Evolutionary conservation across 305 asterid species (phyloP).

Genomic region (Fraxinus nigra): DNA sequence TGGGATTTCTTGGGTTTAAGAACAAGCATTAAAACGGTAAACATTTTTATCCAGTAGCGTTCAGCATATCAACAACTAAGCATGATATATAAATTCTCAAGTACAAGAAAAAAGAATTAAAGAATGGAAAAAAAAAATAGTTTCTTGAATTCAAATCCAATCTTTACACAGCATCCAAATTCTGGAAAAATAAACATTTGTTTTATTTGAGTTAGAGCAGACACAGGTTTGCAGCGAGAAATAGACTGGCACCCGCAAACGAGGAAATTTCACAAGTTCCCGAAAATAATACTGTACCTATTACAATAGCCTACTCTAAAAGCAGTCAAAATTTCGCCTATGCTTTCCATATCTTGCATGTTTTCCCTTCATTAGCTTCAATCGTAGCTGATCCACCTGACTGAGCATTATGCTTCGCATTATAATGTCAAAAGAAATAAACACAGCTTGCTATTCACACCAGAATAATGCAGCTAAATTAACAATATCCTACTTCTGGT

Average conservation of each 20-base stretch:
- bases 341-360: conserved; percentile 39
- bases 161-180: conserved; percentile 25
- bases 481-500: conserved; percentile 19
- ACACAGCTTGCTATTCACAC: conserved; percentile 28
- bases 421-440: conserved; percentile 10
- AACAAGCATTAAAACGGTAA: not conserved
- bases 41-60: not conserved
- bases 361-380: conserved; percentile 26
- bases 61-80: not conserved
- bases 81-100: not conserved
- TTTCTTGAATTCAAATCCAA: conserved; percentile 22
- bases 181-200: conserved; percentile 8
- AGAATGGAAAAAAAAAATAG: conserved; percentile 1
- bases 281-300: conserved; percentile 7
- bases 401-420: not conserved
- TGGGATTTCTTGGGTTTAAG: not conserved
- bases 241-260: conserved; percentile 1
- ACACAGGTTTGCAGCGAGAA: conserved; percentile 18
- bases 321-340: conserved; percentile 32
- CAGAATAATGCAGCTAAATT: conserved; percentile 13
- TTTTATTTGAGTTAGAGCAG: conserved; percentile 27
- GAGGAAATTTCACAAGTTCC: not conserved
- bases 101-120: not conserved
- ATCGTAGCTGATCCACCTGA: conserved; percentile 20
- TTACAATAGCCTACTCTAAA: conserved; percentile 24